Base-by-base conservation (phyloP, 768 basidiomycete genomes). In the Jaapia argillacea region DNA sequence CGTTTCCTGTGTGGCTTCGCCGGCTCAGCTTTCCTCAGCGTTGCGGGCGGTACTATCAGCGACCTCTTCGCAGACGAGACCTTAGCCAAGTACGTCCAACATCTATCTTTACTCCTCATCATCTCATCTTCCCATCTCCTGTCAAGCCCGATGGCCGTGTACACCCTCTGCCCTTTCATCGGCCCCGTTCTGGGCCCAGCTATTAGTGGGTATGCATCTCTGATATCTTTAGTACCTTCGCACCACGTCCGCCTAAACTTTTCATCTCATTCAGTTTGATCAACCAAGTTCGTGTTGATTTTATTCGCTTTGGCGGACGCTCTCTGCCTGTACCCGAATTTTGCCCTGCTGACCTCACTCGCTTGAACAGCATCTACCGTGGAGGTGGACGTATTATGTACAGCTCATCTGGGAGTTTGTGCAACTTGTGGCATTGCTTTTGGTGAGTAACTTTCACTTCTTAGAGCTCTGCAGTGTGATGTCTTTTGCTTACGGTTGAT, bases 341-440 rank as follows among this genome's bases (percentile, higher is more conserved):
- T n/a, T n/a, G n/a, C n/a, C n/a, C n/a, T n/a, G n/a, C n/a, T n/a
- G n/a, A 46, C 40, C 2, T 52, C 39, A 4, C 49, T 6, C n/a
- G 22, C 21, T 44, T 22, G 40, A 38, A 13, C 47, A 84, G 74
- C 64, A 79, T 50, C 47, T 70, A 2, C 51, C 69, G 37, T 85
- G 83, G 84, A 61, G 82, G 45, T 90, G 86, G 87, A 85, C 85
- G 0, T 91, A 80, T 61, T 76, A 79, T 45, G 60, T 83, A 14
- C 56, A 81, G 45, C 48, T 80, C 2, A 82, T 84, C 18, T 91
- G 87, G 88, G 67, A 72, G 1, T 75, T 72, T 38, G 60, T 60
- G 2, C 70, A 85, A 56, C 59, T 69, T 5, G 40, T 72, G 4
- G 62, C 73, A 0, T 60, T 90, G 5, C 52, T 77, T 38, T 20